Evolutionary conservation across 345 rosid species (phyloP).

Genomic region (Kernera saxatilis): DNA sequence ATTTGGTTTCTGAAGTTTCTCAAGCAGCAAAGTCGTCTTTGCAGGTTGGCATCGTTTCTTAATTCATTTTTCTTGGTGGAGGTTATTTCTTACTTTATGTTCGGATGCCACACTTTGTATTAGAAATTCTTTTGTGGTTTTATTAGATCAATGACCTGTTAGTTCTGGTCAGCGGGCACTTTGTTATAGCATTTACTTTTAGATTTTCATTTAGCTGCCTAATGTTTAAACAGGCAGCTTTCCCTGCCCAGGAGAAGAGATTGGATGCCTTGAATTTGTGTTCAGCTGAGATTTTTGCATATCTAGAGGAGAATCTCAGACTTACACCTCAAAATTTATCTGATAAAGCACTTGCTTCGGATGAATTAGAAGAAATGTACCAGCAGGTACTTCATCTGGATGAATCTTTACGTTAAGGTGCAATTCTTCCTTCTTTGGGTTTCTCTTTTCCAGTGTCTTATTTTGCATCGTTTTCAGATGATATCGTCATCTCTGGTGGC

Average conservation of each 20-base stretch:
- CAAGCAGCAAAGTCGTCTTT: slow-evolving; percentile 81
- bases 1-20: slow-evolving; percentile 78
- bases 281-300: slow-evolving; percentile 59
- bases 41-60: slow-evolving; percentile 48
- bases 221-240: slow-evolving; percentile 68
- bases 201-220: slow-evolving; percentile 19
- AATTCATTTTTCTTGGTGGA: slow-evolving; percentile 6
- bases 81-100: not conserved
- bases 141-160: slow-evolving; percentile 6
- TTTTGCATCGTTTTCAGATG: slow-evolving; percentile 51
- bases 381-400: slow-evolving; percentile 59
- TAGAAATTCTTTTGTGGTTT: not conserved
- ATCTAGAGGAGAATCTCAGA: slow-evolving; percentile 91
- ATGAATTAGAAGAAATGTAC: slow-evolving; percentile 90
- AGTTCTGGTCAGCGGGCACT: not conserved
- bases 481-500: slow-evolving; percentile 78
- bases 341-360: slow-evolving; percentile 78
- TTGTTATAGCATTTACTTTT: slow-evolving; percentile 12
- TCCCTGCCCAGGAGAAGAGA: slow-evolving; percentile 89
- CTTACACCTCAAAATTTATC: slow-evolving; percentile 71
- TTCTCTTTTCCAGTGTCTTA: slow-evolving; percentile 7
- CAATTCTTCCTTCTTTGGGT: slow-evolving; percentile 10
- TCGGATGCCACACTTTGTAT: slow-evolving; percentile 10
- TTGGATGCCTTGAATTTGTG: slow-evolving; percentile 79
- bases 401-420: not conserved